These are phyloP conservation scores for Termitomyces sp. DNA, from an alignment of 768 basidiomycete genomes.

Conservation along the genomic window DNA sequence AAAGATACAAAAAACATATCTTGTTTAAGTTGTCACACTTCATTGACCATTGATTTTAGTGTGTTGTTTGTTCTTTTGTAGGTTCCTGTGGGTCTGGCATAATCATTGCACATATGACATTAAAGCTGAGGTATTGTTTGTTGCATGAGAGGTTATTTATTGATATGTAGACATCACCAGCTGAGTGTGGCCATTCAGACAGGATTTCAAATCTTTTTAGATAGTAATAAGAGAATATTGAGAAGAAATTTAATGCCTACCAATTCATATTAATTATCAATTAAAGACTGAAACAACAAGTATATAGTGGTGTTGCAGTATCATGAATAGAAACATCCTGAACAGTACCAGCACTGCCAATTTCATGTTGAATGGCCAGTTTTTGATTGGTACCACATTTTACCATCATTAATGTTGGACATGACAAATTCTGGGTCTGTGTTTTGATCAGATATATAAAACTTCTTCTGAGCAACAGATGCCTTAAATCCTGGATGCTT, in stretches of 20 bases:
- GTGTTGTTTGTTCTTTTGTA: constrained; percentile 18
- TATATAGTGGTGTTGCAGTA: background rate
- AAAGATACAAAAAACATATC: constrained; percentile 10
- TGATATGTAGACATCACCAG: constrained; percentile 18
- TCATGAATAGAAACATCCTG: background rate
- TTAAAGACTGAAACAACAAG: background rate
- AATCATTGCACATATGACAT: constrained; percentile 17
- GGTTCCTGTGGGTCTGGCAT: constrained; percentile 25
- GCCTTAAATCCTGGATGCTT: background rate
- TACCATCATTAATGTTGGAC: background rate
- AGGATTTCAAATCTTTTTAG: constrained; percentile 20
- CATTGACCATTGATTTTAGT: constrained; percentile 15
- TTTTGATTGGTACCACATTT: background rate
- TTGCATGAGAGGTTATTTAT: constrained; percentile 20
- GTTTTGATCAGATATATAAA: background rate
- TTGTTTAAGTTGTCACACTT: constrained; percentile 17
- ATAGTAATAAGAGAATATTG: background rate
- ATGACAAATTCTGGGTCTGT: background rate
- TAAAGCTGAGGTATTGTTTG: constrained; percentile 17
- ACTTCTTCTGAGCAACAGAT: background rate
- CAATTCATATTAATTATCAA: background rate
- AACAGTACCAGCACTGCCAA: background rate
- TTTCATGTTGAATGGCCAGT: background rate
- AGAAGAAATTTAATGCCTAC: background rate
- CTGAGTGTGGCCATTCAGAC: constrained; percentile 20